Percentiles rank a stretch among this genome's conserved stretches.
Conservation (phyloP, 176 grass and related monocot genomes). For the Bolboschoenus planiculmis region DNA sequence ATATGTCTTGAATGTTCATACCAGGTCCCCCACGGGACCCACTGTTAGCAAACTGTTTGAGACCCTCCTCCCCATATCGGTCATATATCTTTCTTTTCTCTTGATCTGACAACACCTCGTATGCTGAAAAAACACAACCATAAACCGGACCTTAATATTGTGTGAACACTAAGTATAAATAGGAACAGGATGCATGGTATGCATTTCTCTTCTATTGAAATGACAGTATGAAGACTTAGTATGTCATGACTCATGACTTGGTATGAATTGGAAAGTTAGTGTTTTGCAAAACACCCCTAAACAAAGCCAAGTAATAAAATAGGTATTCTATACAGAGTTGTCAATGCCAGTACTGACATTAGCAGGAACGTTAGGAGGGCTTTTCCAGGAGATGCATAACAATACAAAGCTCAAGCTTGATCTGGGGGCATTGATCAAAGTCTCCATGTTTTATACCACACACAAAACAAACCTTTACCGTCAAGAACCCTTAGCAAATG, state of each 20-base stretch:
- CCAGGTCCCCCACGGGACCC: conserved; percentile 49
- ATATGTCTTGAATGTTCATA: conserved; percentile 97
- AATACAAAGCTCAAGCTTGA: too few relatives aligned
- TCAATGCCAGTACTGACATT: not conserved
- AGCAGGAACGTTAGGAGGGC: not conserved
- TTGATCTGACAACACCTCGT: conserved; percentile 80
- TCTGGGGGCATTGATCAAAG: too few relatives aligned
- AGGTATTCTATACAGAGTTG: not conserved
- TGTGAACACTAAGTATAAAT: not conserved
- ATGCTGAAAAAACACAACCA: conserved; percentile 40
- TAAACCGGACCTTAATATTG: not conserved
- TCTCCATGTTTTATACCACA: too few relatives aligned
- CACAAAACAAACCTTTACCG: too few relatives aligned
- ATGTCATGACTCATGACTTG: not conserved
- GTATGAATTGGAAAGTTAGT: not conserved
- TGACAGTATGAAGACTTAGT: not conserved
- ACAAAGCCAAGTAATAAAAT: not conserved
- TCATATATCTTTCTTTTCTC: conserved; percentile 99
- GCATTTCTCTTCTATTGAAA: not conserved
- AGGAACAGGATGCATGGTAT: not conserved
- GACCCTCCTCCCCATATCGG: conserved; percentile 81
- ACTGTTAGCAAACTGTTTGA: conserved; percentile 74
- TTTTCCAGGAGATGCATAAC: too few relatives aligned
- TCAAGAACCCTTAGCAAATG: not conserved
- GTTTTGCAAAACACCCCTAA: not conserved